Evolutionary conservation across 2,329 filamentous ascomycete species (phyloP).

Genomic region (Pseudogymnoascus sp.): DNA sequence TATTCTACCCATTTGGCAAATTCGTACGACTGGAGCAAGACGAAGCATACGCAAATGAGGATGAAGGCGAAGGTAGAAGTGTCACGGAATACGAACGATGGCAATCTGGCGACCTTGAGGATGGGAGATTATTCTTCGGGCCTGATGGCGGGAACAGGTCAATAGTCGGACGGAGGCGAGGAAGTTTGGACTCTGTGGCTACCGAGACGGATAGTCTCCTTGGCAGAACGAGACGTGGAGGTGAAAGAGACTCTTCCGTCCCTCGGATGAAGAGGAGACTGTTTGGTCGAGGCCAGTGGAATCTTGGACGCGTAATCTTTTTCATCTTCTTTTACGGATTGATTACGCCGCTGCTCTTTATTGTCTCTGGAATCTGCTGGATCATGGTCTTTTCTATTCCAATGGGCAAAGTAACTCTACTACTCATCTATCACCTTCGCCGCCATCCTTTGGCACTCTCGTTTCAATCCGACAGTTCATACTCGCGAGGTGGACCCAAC

Average conservation of each 20-base stretch:
- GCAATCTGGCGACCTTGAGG: conserved; percentile 95
- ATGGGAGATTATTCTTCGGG: conserved; percentile 92
- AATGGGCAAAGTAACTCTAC: conserved; percentile 91
- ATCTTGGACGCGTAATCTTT: conserved; percentile 86
- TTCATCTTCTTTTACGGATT: conserved; percentile 94
- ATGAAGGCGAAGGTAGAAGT: conserved; percentile 89
- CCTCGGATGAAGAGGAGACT: conserved; percentile 67
- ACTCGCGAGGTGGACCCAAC: conserved; percentile 65
- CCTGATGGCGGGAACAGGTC: conserved; percentile 63
- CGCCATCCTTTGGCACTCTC: conserved; percentile 88
- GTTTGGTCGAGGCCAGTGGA: conserved; percentile 95
- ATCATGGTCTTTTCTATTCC: conserved; percentile 96
- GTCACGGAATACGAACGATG: conserved; percentile 99
- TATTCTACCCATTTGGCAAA: conserved; percentile 95
- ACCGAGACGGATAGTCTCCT: conserved; percentile 88
- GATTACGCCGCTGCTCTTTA: conserved; percentile 75
- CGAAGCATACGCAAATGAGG: conserved; percentile 88
- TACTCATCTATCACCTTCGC: conserved; percentile 84
- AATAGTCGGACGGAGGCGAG: conserved; percentile 76
- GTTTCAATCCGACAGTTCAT: conserved; percentile 80
- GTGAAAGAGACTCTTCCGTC: conserved; percentile 35
- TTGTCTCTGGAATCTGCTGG: conserved; percentile 88
- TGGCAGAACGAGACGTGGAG: conserved; percentile 54
- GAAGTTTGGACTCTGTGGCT: conserved; percentile 77
- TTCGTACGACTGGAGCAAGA: conserved; percentile 92